Percentiles rank a stretch among this genome's conserved stretches.
These are phyloP conservation scores for Pisolithus marmoratus DNA, from an alignment of 768 basidiomycete genomes.

Conservation along the genomic window DNA sequence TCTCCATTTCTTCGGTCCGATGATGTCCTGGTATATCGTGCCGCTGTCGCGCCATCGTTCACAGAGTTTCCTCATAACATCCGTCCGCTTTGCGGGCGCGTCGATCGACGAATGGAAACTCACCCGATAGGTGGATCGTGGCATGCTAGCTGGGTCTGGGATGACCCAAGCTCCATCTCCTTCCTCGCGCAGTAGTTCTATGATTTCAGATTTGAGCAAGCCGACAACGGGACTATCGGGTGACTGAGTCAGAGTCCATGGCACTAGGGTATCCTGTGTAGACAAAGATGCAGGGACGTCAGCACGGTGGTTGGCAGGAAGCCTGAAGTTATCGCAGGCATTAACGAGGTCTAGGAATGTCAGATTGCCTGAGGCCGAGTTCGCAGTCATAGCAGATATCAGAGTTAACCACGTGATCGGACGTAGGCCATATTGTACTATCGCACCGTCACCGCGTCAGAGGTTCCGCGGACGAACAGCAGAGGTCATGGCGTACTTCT, in stretches of 20 bases:
- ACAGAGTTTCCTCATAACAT: constrained; percentile 59
- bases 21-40: constrained; percentile 50
- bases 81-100: constrained; percentile 54
- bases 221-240: constrained; percentile 52
- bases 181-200: constrained; percentile 50
- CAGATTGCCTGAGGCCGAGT: constrained; percentile 1
- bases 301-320: constrained; percentile 20
- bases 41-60: constrained; percentile 70
- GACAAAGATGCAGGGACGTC: constrained; percentile 12
- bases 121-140: constrained; percentile 24
- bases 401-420: too few relatives aligned
- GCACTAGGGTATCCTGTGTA: constrained; percentile 42
- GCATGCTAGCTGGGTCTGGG: constrained; percentile 22
- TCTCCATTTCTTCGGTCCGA: constrained; percentile 79
- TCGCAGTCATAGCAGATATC: too few relatives aligned
- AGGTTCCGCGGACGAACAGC: neutral
- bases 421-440: too few relatives aligned
- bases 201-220: constrained; percentile 51
- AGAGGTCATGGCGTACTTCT: constrained; percentile 79
- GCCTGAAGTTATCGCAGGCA: constrained; percentile 65
- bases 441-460: neutral
- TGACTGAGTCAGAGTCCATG: constrained; percentile 50
- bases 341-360: constrained; percentile 62
- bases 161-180: constrained; percentile 39
- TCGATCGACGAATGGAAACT: constrained; percentile 49